Percentiles rank a stretch among this genome's conserved stretches.
Evolutionary conservation across 202 grass and related monocot species (phyloP).

Genomic region (Eragrostis tef): DNA sequence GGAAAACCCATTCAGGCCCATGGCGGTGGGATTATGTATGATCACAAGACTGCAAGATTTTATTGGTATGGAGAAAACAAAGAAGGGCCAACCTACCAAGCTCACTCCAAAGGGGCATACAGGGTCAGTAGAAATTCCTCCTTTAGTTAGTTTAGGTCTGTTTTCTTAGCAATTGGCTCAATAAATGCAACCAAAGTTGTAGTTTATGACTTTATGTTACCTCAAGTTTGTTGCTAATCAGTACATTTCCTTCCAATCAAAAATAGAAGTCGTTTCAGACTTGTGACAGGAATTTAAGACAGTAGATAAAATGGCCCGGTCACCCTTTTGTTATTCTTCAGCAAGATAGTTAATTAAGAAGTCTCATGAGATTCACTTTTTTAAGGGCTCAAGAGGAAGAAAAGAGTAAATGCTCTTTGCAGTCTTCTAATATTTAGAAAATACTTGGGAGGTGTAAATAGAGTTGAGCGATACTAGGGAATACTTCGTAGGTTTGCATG

Average conservation of each 20-base stretch:
- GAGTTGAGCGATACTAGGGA: not conserved
- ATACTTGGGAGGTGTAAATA: not conserved
- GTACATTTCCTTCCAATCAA: not conserved
- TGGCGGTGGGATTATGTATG: constrained; percentile 80
- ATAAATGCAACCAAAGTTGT: not conserved
- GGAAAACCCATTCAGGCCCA: constrained; percentile 90
- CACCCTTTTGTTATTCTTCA: not conserved
- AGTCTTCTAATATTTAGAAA: not conserved
- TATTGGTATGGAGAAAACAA: constrained; percentile 99
- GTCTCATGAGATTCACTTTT: not conserved
- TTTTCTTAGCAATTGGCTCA: not conserved
- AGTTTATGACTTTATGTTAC: not conserved
- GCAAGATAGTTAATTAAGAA: not conserved
- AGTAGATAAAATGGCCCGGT: not conserved
- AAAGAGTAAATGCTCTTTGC: not conserved
- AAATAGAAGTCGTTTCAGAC: constrained; percentile 6
- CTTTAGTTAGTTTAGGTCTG: not conserved
- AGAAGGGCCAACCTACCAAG: constrained; percentile 73
- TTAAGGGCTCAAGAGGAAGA: not conserved
- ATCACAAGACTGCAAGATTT: constrained; percentile 58
- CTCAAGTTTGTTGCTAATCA: too few species aligned
- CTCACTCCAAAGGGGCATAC: constrained; percentile 57
- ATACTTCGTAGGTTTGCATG: constrained; percentile 2
- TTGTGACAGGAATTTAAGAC: not conserved
- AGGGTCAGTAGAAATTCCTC: constrained; percentile 57